Conservation (phyloP, 768 basidiomycete species). For the Cystobasidiopsis lactophilus region DNA sequence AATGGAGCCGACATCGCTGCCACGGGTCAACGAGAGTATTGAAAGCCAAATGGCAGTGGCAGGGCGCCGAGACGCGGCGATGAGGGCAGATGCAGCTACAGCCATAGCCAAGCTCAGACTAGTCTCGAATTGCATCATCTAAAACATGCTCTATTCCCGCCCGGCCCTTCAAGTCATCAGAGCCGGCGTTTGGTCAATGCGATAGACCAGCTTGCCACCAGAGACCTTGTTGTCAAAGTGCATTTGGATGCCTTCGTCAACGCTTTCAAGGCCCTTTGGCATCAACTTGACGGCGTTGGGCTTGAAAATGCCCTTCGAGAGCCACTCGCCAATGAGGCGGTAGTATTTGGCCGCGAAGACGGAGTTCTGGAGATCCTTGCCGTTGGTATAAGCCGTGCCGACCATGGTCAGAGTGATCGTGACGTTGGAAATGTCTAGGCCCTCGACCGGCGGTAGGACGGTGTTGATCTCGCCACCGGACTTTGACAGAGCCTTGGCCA, state of each 20-base stretch:
- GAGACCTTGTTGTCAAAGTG: conserved; percentile 13
- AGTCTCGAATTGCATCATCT: no score
- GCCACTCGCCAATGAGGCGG: conserved; percentile 10
- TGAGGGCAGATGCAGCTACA: no score
- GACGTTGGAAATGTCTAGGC: background rate
- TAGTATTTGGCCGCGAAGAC: conserved; percentile 15
- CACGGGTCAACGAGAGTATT: no score
- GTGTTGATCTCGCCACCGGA: conserved; percentile 9
- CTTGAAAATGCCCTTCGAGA: conserved; percentile 15
- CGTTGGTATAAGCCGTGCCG: conserved; percentile 9
- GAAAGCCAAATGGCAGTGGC: no score
- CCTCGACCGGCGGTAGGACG: conserved; percentile 6
- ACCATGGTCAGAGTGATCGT: conserved; percentile 7
- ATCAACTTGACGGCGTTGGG: conserved; percentile 13
- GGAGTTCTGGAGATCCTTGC: background rate
- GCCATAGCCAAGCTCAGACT: no score
- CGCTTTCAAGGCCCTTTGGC: conserved; percentile 15
- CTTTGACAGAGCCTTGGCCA: conserved; percentile 2
- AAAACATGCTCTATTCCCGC: no score
- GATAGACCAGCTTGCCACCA: conserved; percentile 18
- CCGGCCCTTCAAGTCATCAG: background rate
- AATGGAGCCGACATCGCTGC: no score
- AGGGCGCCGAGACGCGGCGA: no score
- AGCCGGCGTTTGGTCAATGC: conserved; percentile 11
- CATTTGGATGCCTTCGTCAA: conserved; percentile 16